Conservation (phyloP, 805 yeast genomes). For the Brettanomyces nanus region DNA sequence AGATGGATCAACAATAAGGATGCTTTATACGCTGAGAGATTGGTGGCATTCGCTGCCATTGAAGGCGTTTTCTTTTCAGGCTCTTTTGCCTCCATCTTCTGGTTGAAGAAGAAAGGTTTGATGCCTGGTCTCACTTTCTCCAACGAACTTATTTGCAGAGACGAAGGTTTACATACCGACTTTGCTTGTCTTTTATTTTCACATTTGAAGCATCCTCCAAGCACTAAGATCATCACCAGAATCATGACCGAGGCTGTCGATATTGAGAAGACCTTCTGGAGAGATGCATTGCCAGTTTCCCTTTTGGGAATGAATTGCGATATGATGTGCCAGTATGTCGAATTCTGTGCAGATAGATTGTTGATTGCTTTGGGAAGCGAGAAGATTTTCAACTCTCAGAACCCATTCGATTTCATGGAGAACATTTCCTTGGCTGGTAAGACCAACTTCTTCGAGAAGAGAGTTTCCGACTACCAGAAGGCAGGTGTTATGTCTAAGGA, state of each 20-base stretch:
- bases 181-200: slow-evolving; percentile 94
- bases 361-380: slow-evolving; percentile 85
- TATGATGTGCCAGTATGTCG: slow-evolving; percentile 96
- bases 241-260: slow-evolving; percentile 92
- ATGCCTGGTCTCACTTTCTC: slow-evolving; percentile 99
- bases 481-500: slow-evolving; percentile 95
- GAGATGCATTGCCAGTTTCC: slow-evolving; percentile 90
- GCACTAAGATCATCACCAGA: slow-evolving; percentile 65
- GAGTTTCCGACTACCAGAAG: slow-evolving; percentile 97
- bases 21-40: slow-evolving; percentile 89
- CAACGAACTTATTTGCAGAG: slow-evolving; percentile 95
- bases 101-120: slow-evolving; percentile 98
- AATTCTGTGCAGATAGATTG: slow-evolving; percentile 94
- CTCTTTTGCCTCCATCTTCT: slow-evolving; percentile 95
- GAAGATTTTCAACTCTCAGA: slow-evolving; percentile 77
- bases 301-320: slow-evolving; percentile 91
- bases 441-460: slow-evolving; percentile 97
- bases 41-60: slow-evolving; percentile 97
- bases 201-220: slow-evolving; percentile 86
- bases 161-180: slow-evolving; percentile 98
- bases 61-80: slow-evolving; percentile 99
- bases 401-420: slow-evolving; percentile 99
- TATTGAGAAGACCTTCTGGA: slow-evolving; percentile 89
- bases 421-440: slow-evolving; percentile 97
- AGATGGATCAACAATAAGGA: slow-evolving; percentile 90